Conservation (phyloP, 2,329 filamentous ascomycete species). For the Lithohypha guttulata region DNA sequence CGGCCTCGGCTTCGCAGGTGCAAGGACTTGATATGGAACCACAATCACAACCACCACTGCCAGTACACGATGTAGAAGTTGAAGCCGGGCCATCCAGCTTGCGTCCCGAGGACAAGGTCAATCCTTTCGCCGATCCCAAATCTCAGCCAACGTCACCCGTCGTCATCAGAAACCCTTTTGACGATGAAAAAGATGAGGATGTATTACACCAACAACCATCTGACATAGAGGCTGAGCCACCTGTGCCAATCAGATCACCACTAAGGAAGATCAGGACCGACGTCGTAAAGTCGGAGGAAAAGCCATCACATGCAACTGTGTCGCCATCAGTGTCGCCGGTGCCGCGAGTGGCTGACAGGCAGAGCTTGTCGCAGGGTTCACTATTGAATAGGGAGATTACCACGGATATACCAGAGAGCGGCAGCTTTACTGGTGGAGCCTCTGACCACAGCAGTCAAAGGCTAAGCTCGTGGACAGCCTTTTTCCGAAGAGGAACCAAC, state of each 20-base stretch:
- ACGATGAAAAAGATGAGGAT: conserved; percentile 22
- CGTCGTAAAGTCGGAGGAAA: background rate
- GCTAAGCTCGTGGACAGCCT: conserved; percentile 52
- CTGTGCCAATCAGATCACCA: conserved; percentile 17
- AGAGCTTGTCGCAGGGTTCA: conserved; percentile 42
- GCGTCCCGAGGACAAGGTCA: conserved; percentile 3
- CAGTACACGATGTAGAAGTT: conserved; percentile 5
- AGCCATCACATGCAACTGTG: conserved; percentile 28
- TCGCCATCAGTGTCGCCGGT: conserved; percentile 37
- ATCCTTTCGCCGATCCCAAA: conserved; percentile 17
- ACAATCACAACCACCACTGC: background rate
- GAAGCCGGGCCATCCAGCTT: conserved; percentile 11
- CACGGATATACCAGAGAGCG: conserved; percentile 42
- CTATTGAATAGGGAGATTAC: conserved; percentile 41
- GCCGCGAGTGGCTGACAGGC: conserved; percentile 37
- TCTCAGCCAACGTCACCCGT: conserved; percentile 4
- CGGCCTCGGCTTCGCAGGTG: conserved; percentile 2
- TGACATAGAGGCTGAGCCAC: conserved; percentile 16
- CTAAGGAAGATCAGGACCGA: conserved; percentile 12
- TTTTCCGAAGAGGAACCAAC: conserved; percentile 65
- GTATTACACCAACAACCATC: conserved; percentile 14
- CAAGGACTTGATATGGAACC: background rate
- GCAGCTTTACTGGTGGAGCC: conserved; percentile 42
- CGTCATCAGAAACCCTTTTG: conserved; percentile 20
- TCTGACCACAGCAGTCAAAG: conserved; percentile 43